Evolutionary conservation across 1,284 basidiomycete species (phyloP), one percentile per base, ranked within the genome.

Genomic region (Chiua sp.): DNA sequence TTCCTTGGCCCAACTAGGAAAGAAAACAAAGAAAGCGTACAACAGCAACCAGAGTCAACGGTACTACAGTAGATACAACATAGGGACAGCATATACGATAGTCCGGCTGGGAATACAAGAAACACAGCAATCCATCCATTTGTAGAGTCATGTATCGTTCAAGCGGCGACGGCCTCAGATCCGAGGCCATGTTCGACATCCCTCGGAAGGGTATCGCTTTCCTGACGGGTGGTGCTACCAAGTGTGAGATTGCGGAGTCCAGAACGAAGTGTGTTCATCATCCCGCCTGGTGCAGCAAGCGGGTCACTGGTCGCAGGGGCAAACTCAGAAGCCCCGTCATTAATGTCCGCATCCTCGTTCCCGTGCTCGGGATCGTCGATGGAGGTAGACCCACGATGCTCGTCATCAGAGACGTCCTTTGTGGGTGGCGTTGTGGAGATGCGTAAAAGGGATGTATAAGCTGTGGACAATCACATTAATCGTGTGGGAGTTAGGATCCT

Each of bases 401-500:
- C 77, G 7, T 75, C 76, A 42, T 77, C 76, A 18, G 65, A 70
- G 23, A 74, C 70, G 48, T 79, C 78, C 65, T 79, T 80, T 7
- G 81, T 77, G 11, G 90, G 87, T 2, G 91, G 82, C 3, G 83
- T 81, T 2, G 93, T 91, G 7, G 92, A 93, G 55, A 96, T 89
- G 42, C 94, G 85, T 30, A 96, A 78, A 37, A 96, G 80, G 1
- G 93, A 94, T 0, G 93, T 94, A 70, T 96, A 96, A 2, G 93
- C 92, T 94, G 67, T 26, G n/a, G 20, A 59, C 26, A 16, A 30
- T 28, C 44, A 23, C 13, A 51, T 44, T 28, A 55, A 47, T 56
- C 33, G 23, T 26, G 50, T 33, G 22, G 8, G 3, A 32, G 13
- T 22, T 10, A 15, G 49, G 30, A 7, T 22, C 37, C 33, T 49